Conservation (phyloP, 169 alveolate species). For the Eimeria necatrix region DNA sequence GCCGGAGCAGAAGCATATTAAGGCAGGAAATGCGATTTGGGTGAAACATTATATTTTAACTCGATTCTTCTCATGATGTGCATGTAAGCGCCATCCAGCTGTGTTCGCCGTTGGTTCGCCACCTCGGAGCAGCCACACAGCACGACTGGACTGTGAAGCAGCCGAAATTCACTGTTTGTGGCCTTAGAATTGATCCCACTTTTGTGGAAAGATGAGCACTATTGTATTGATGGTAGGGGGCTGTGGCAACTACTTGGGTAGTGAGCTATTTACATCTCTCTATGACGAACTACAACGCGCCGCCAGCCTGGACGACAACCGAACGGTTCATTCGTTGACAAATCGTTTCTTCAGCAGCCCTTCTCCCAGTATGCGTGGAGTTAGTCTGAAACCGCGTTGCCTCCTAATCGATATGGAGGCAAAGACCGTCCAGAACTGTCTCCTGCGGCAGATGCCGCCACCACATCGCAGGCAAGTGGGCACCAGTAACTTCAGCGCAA, state of each 20-base stretch:
- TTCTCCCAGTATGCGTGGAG: background rate
- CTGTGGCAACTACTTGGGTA: constrained; percentile 68
- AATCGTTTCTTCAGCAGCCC: constrained; percentile 24
- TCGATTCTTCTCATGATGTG: too few relatives aligned
- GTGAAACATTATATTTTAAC: too few relatives aligned
- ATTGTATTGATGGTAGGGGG: constrained; percentile 74
- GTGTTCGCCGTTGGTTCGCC: too few relatives aligned
- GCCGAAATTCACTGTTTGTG: too few relatives aligned
- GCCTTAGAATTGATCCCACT: too few relatives aligned
- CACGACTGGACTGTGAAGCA: too few relatives aligned
- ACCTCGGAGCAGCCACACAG: too few relatives aligned
- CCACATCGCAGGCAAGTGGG: background rate
- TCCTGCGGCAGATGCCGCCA: constrained; percentile 37
- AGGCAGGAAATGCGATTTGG: too few relatives aligned
- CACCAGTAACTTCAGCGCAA: background rate
- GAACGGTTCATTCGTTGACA: background rate
- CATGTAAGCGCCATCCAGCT: too few relatives aligned
- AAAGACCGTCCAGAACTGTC: constrained; percentile 68
- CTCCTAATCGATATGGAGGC: constrained; percentile 74
- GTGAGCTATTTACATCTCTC: constrained; percentile 50
- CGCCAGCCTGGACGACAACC: background rate
- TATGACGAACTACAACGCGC: constrained; percentile 50
- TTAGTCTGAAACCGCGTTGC: constrained; percentile 14
- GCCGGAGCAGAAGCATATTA: too few relatives aligned
- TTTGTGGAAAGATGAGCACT: constrained; percentile 20